Evolutionary conservation across 768 basidiomycete species (phyloP), one percentile per base, ranked within the genome.

Genomic region (Lentinula sp.): DNA sequence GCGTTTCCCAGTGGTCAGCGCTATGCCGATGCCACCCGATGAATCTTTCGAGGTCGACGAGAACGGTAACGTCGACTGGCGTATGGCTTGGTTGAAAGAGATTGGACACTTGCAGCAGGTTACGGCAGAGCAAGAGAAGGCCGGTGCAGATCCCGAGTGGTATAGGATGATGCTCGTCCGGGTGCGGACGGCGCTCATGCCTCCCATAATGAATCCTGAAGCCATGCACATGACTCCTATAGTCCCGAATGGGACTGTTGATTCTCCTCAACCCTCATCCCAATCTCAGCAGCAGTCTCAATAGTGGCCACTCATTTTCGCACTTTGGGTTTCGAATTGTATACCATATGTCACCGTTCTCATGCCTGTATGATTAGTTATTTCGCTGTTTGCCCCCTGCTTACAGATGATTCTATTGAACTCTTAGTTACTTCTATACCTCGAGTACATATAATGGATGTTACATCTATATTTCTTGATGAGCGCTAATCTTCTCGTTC

Each of bases 161-260:
- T 94, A 86, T 67, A 77, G 87, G 64, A 87, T 89, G 83, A 93
- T 93, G 90, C 69, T 92, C 8, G 79, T 89, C 68, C 84, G 89
- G n/a, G 84, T 93, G 46, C 79, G 91, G 59, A 80, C 79, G 48
- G 87, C 87, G 16, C 76, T 92, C 64, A 84, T 91, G 83, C 83
- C 76, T 3, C 70, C 76, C 16, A 63, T 68, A 35, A 46, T 63
- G 58, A 63, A 59, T 49, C 62, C 77, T 6, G 62, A 63, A 43
- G 43, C 60, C 35, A 37, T 43, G 23, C 57, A 42, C 28, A 63
- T 63, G 62, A 18, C 61, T 15, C 40, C 61, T 39, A 62, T 62
- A 11, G 59, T 50, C 4, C 1, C 37, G 39, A 46, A 60, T n/a
- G 49, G 18, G 2, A 23, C 59, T 13, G 59, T 52, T 8, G 59